Percentiles rank a stretch among this genome's conserved stretches.
Evolutionary conservation across 1,284 basidiomycete genomes (phyloP).

Genomic region (Trichosporon ovoides): DNA sequence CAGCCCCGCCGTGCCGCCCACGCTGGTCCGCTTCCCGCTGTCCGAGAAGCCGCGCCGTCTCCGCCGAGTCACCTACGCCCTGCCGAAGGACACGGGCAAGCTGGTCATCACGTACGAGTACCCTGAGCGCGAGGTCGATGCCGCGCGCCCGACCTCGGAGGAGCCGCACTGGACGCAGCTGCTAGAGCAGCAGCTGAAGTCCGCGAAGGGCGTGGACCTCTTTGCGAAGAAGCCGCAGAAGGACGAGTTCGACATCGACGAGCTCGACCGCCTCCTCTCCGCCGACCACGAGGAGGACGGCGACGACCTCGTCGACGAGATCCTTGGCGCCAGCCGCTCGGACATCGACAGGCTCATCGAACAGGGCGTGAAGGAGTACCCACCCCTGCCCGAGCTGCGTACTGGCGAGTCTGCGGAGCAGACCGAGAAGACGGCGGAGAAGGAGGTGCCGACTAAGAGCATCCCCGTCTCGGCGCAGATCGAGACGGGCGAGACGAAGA

Average conservation of each 20-base stretch:
- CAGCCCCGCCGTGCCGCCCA: constrained; percentile 17
- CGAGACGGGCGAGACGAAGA: background rate
- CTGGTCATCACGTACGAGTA: constrained; percentile 11
- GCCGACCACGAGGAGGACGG: background rate
- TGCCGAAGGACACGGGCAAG: background rate
- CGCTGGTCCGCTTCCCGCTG: constrained; percentile 18
- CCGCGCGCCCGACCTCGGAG: background rate
- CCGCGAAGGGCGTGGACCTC: background rate
- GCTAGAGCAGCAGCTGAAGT: constrained; percentile 3
- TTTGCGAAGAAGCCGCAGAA: background rate
- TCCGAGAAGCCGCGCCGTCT: background rate
- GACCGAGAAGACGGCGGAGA: no score
- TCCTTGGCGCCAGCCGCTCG: constrained; percentile 8
- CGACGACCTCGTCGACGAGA: constrained; percentile 5
- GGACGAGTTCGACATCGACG: background rate
- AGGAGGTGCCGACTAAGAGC: background rate
- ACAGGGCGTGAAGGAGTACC: background rate
- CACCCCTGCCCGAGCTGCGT: no score
- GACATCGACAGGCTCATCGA: constrained; percentile 10
- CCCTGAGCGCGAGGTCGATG: background rate
- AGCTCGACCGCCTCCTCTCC: constrained; percentile 1
- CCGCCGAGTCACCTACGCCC: constrained; percentile 18
- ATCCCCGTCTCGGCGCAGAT: background rate
- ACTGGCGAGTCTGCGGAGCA: no score
- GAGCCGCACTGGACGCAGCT: constrained; percentile 13